Base-by-base conservation (phyloP, 2,329 filamentous ascomycete species). In the Neonectria coccinea region DNA sequence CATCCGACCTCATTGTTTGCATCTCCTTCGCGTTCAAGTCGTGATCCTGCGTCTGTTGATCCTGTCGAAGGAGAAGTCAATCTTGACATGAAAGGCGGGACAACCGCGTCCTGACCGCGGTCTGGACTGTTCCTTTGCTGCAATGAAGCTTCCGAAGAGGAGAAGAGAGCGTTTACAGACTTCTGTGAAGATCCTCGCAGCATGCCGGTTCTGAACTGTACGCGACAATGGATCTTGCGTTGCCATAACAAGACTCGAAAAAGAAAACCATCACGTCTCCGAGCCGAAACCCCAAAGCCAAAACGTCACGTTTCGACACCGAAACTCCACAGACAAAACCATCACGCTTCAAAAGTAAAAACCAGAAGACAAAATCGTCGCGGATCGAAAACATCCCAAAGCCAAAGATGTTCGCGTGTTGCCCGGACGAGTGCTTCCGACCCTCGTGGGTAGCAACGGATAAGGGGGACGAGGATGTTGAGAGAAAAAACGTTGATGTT, bases 401-500 rank as follows among this genome's bases (percentile, higher is more conserved):
- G 39, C 8, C 39, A 42, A 42, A 39, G 5, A 42, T 20, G 8
- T 20, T 33, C 48, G 48, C 33, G 33, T 41, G 7, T 27, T 25
- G 14, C 14, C 31, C 5, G 31, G 51, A 53, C 12, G 22, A 53
- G 11, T 42, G 51, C 12, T 45, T 48, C 29, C 8, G 42, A 57
- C 14, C 36, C 14, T 29, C 5, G 31, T 39, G 36, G 48, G 48
- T 33, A 20, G 48, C 9, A 42, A 42, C 39, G n/a, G 25, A n/a
- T 14, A n/a, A 12, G 12, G 16, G 16, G 14, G 39, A 41, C 36
- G 27, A 48, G 50, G 60, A 16, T 59, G 67, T 62, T 64, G 69
- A 66, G 64, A 59, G 62, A 59, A 42, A 58, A 70, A 65, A 64
- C 57, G 65, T 59, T 69, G 69, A 62, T 72, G 61, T 62, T 69